phyloP scores from a whole-genome alignment of 495 filamentous ascomycete genomes.

The Amorphotheca resinae region DNA sequence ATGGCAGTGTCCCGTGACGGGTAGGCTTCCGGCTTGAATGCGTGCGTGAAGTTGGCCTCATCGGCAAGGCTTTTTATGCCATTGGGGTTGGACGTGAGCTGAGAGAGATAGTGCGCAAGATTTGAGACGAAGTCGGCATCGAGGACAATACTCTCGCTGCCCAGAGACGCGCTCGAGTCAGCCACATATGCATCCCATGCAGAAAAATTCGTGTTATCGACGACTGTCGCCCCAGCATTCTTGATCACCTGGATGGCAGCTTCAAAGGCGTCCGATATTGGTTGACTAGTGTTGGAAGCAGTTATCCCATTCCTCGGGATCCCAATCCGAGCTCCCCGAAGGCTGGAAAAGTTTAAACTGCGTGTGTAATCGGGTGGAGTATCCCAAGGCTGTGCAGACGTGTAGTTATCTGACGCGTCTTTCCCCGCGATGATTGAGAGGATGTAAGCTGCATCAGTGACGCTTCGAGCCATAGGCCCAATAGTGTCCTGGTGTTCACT shows the following conservation, averaged over 20 bases:
- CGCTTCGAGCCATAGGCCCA: constrained; percentile 41
- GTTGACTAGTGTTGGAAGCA: constrained; percentile 8
- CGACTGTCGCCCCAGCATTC: constrained; percentile 27
- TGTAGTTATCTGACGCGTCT: constrained; percentile 37
- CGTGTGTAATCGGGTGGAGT: constrained; percentile 32
- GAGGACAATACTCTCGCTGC: constrained; percentile 23
- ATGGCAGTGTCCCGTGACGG: constrained; percentile 23
- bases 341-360: constrained; percentile 22
- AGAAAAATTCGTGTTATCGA: constrained; percentile 26
- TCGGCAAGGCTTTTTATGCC: constrained; percentile 26
- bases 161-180: constrained; percentile 6
- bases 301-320: constrained; percentile 30
- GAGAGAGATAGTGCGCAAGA: constrained; percentile 32
- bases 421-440: constrained; percentile 48
- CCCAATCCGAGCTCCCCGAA: constrained; percentile 29
- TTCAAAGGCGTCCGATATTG: constrained; percentile 25
- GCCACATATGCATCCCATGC: constrained; percentile 9
- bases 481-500: constrained; percentile 51
- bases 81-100: constrained; percentile 34
- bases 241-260: constrained; percentile 23
- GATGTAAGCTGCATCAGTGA: constrained; percentile 53
- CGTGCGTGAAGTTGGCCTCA: constrained; percentile 24
- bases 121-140: constrained; percentile 34
- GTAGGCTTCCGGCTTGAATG: constrained; percentile 23
- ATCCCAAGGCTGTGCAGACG: constrained; percentile 28